A percentile compares a stretch with the other conserved stretches of the same genome.
These are phyloP conservation scores for Nemania bipapillata DNA, from an alignment of 2,329 filamentous ascomycete genomes.

Conservation along the genomic window DNA sequence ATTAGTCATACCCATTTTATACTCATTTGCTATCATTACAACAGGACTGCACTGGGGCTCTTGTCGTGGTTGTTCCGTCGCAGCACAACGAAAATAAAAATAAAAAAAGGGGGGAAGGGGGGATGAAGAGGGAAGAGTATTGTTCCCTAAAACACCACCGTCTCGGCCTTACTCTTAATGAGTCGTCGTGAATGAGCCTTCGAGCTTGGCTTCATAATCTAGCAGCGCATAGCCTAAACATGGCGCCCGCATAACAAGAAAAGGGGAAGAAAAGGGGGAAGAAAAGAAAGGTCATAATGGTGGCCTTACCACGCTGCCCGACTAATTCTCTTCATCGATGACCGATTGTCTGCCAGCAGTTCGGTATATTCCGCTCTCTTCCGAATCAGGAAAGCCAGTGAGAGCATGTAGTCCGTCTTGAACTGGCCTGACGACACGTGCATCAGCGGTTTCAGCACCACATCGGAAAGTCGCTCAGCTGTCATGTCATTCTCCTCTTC, in stretches of 20 bases:
- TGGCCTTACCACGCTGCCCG: conserved; percentile 44
- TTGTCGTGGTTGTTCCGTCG: neutral
- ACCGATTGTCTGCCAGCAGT: conserved; percentile 51
- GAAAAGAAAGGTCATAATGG: neutral
- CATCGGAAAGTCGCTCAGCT: conserved; percentile 56
- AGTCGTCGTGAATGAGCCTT: neutral
- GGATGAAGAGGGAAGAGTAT: too few relatives aligned
- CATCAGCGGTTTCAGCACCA: conserved; percentile 56
- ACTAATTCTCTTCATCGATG: conserved; percentile 44
- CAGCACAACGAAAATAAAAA: neutral
- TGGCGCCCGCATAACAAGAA: neutral
- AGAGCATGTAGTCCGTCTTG: conserved; percentile 57
- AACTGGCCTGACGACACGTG: conserved; percentile 51
- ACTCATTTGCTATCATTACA: neutral
- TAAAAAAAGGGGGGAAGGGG: too few relatives aligned
- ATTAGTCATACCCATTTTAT: neutral
- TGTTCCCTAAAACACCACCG: neutral
- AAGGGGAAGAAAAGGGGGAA: neutral
- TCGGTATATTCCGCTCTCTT: conserved; percentile 56
- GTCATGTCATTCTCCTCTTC: conserved; percentile 58
- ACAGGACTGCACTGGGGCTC: neutral
- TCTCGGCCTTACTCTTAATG: neutral
- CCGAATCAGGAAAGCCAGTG: conserved; percentile 58
- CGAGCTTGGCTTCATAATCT: neutral
- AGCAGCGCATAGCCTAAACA: neutral